Evolutionary conservation across 2,329 filamentous ascomycete species (phyloP).

Genomic region (Tolypocladium inflatum): DNA sequence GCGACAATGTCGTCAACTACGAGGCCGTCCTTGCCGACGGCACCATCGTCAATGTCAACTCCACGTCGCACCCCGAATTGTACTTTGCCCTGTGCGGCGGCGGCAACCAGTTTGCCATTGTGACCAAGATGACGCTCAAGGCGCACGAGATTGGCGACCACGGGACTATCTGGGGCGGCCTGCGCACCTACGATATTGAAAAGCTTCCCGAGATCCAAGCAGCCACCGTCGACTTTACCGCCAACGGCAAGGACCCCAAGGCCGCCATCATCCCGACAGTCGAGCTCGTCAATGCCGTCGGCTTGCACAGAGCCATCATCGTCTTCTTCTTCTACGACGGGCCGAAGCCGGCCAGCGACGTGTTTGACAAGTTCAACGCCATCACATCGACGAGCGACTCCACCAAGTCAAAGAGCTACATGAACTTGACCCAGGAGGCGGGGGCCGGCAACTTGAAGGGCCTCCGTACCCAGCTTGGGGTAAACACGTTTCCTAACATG

Average conservation of each 20-base stretch:
- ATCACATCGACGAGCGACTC: constrained; percentile 33
- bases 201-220: constrained; percentile 27
- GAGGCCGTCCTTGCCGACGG: constrained; percentile 44
- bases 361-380: constrained; percentile 47
- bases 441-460: constrained; percentile 7
- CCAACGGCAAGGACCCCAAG: constrained; percentile 48
- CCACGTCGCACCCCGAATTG: constrained; percentile 33
- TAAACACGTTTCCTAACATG: constrained; percentile 14
- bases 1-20: constrained; percentile 27
- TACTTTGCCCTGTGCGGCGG: constrained; percentile 45
- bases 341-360: constrained; percentile 35
- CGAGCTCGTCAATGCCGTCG: constrained; percentile 17
- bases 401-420: constrained; percentile 35
- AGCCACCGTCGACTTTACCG: constrained; percentile 44
- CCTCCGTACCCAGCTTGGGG: constrained; percentile 8
- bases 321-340: constrained; percentile 57
- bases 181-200: constrained; percentile 22
- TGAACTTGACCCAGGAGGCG: constrained; percentile 21
- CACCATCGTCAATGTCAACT: constrained; percentile 33
- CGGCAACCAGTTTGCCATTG: constrained; percentile 46
- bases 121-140: constrained; percentile 33
- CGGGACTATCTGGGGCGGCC: constrained; percentile 31
- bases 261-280: constrained; percentile 50
- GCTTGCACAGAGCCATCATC: constrained; percentile 30
- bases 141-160: constrained; percentile 29